Evolutionary conservation across 176 grass and related monocot species (phyloP).

Genomic region (Oryza brachyantha): DNA sequence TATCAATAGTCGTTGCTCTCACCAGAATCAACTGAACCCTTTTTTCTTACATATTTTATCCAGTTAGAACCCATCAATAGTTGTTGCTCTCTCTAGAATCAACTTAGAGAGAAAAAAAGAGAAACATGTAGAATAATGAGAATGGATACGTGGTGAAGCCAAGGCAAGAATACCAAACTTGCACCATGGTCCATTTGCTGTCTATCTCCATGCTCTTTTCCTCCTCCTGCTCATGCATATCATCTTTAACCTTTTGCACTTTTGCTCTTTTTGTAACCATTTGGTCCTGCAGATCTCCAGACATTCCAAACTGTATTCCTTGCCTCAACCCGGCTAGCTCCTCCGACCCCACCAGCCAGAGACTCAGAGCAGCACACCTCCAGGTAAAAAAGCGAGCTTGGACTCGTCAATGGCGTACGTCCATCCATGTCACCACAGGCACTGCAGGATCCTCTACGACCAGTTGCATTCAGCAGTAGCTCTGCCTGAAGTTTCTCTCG

Average conservation of each 20-base stretch:
- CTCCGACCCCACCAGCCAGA: slow-evolving; percentile 18
- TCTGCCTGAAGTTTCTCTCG: background rate
- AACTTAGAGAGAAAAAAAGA: background rate
- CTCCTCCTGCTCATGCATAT: slow-evolving; percentile 33
- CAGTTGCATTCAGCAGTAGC: background rate
- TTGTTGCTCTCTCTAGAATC: background rate
- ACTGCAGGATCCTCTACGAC: slow-evolving; percentile 27
- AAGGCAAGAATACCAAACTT: slow-evolving; percentile 78
- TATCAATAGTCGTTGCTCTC: background rate
- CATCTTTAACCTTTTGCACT: slow-evolving; percentile 60
- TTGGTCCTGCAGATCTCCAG: slow-evolving; percentile 54
- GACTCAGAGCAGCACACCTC: slow-evolving; percentile 26
- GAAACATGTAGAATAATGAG: background rate
- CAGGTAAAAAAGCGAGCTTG: slow-evolving; percentile 66
- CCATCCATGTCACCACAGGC: slow-evolving; percentile 16
- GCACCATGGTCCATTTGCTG: slow-evolving; percentile 51
- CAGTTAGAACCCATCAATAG: background rate
- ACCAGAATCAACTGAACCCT: background rate
- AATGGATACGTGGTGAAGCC: slow-evolving; percentile 14
- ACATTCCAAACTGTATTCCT: slow-evolving; percentile 76
- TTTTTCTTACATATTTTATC: background rate
- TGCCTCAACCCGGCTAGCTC: background rate
- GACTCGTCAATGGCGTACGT: slow-evolving; percentile 74
- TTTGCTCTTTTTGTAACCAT: slow-evolving; percentile 68
- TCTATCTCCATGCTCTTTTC: slow-evolving; percentile 35